phyloP scores from a whole-genome alignment of 768 basidiomycete genomes.

The Kwoniella bestiolae region DNA sequence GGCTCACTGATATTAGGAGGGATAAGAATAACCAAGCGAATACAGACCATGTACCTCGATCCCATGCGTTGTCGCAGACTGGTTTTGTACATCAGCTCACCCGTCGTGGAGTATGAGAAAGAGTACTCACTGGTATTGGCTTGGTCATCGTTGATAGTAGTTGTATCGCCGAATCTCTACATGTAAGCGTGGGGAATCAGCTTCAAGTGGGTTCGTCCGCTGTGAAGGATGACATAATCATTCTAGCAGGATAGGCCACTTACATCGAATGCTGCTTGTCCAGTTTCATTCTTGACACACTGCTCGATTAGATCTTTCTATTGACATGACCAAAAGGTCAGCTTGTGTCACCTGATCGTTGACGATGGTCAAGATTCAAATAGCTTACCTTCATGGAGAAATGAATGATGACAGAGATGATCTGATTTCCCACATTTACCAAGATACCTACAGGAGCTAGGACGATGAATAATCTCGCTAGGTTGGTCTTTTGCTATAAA shows the following conservation, averaged over 20 bases:
- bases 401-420: conserved; percentile 39
- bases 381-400: conserved; percentile 44
- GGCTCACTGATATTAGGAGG: conserved; percentile 62
- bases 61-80: conserved; percentile 72
- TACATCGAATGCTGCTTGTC: conserved; percentile 26
- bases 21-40: conserved; percentile 69
- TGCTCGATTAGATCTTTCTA: conserved; percentile 44
- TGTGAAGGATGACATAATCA: neutral
- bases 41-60: conserved; percentile 69
- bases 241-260: conserved; percentile 5
- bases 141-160: conserved; percentile 26
- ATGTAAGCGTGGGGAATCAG: too few species aligned
- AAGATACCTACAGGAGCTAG: conserved; percentile 46
- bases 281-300: conserved; percentile 35
- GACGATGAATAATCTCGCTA: conserved; percentile 37
- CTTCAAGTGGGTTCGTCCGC: too few species aligned
- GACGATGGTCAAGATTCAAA: neutral
- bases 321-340: neutral
- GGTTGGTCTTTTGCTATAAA: conserved; percentile 36
- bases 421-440: conserved; percentile 39
- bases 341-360: too few species aligned
- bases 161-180: conserved; percentile 22
- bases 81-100: too few species aligned
- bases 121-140: conserved; percentile 31
- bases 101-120: too few species aligned